These are phyloP conservation scores for Diplosphaera chodatii DNA, from an alignment of 139 green algal species.

Conservation along the genomic window DNA sequence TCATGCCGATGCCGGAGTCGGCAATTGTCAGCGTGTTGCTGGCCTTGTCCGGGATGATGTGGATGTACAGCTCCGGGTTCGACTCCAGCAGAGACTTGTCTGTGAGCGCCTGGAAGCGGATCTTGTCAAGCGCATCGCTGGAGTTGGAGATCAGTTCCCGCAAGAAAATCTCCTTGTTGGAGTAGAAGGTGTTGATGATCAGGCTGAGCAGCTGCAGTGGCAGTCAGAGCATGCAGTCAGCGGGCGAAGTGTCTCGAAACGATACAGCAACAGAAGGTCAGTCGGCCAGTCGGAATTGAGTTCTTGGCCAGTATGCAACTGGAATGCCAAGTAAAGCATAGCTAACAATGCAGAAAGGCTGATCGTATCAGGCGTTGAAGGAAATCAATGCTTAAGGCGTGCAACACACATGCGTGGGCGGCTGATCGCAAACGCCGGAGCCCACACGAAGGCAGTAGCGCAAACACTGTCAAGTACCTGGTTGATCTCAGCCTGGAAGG, in stretches of 20 bases:
- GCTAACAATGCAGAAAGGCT: too few species aligned
- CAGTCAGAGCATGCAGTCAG: neutral
- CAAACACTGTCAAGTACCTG: too few species aligned
- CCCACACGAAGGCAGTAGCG: too few species aligned
- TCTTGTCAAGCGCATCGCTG: slow-evolving; percentile 98
- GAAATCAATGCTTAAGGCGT: too few species aligned
- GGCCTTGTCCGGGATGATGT: slow-evolving; percentile 93
- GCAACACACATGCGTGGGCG: too few species aligned
- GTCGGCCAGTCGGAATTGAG: too few species aligned
- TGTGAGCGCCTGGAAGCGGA: slow-evolving; percentile 93
- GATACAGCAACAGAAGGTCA: too few species aligned
- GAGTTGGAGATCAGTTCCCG: slow-evolving; percentile 95
- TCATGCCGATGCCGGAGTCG: slow-evolving; percentile 97
- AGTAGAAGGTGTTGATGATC: slow-evolving; percentile 99
- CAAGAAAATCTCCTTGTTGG: slow-evolving; percentile 98
- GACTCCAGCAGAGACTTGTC: slow-evolving; percentile 95
- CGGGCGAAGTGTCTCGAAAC: neutral
- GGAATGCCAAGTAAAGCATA: too few species aligned
- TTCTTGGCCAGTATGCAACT: too few species aligned
- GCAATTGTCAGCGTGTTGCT: slow-evolving; percentile 94
- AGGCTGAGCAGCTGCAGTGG: slow-evolving; percentile 78
- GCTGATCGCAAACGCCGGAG: too few species aligned
- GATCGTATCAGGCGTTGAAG: too few species aligned
- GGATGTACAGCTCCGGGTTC: slow-evolving; percentile 79
- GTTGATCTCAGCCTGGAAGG: slow-evolving; percentile 98